A percentile compares a stretch with the other conserved stretches of the same genome.
These are phyloP conservation scores for Lactifluus subvellereus DNA, from an alignment of 768 basidiomycete genomes.

Conservation along the genomic window DNA sequence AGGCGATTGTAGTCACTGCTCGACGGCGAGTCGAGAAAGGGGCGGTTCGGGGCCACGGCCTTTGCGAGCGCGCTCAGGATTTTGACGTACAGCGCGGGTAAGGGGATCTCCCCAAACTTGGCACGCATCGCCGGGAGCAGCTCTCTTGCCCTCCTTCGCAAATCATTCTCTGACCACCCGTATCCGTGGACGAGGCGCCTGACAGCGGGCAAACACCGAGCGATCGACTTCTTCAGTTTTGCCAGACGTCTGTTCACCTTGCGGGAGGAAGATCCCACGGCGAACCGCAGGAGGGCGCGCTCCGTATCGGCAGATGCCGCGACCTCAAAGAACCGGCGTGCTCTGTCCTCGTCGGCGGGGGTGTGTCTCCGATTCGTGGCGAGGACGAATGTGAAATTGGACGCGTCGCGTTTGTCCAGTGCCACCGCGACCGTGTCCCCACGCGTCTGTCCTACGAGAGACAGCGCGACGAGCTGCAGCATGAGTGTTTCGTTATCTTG, in stretches of 20 bases:
- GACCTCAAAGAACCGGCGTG: constrained; percentile 13
- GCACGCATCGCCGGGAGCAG: constrained; percentile 13
- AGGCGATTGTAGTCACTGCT: constrained; percentile 10
- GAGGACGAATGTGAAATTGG: constrained; percentile 17
- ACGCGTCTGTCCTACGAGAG: constrained; percentile 17
- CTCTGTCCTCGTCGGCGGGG: constrained; percentile 8
- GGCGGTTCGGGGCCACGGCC: background rate
- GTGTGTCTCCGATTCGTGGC: constrained; percentile 16
- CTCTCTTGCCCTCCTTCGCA: constrained; percentile 16
- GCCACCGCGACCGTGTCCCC: constrained; percentile 20
- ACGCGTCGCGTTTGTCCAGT: constrained; percentile 16
- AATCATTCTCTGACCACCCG: constrained; percentile 9
- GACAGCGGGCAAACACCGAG: constrained; percentile 8
- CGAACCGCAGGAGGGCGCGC: constrained; percentile 7
- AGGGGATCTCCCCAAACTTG: constrained; percentile 11
- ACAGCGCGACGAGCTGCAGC: constrained; percentile 19
- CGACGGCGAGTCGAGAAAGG: constrained; percentile 1
- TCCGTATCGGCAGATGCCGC: constrained; percentile 11
- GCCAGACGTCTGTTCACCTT: constrained; percentile 16
- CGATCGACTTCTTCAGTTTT: constrained; percentile 12
- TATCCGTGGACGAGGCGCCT: constrained; percentile 11
- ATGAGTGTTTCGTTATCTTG: constrained; percentile 18
- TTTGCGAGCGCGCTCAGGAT: constrained; percentile 8
- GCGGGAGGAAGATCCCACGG: constrained; percentile 9
- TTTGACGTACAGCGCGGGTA: constrained; percentile 10